Evolutionary conservation across 2,329 filamentous ascomycete species (phyloP), one percentile per base, ranked within the genome.

Genomic region (Colletotrichum endophyticum): DNA sequence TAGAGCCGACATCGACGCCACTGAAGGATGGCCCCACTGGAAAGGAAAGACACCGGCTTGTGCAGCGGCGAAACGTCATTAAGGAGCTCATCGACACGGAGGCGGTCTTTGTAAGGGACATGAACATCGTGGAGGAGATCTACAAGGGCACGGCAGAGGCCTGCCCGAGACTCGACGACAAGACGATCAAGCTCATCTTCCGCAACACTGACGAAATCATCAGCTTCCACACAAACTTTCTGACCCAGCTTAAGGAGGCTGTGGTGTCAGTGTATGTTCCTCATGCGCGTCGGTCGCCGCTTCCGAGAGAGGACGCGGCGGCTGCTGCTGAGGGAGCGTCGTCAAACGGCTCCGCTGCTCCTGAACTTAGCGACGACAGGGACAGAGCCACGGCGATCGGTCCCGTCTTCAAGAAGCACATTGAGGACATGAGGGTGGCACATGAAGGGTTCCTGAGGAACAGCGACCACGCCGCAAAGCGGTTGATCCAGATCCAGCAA

Each of bases 71-170:
- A 71, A 92, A 98, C 83, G 92, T 98, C 64, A 94, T 99, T 81
- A 96, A 96, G 82, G 97, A 99, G 84, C 88, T 99, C 49, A 91
- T 98, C 62, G 96, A 98, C 81, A 99, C 97, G 0, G 97, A 99
- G 83, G 93, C 95, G 64, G 93, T 94, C 8, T 99, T 98, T 84
- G 93, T 98, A 73, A 92, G 95, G 78, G 97, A 99, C 83, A 96
- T 99, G 95, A 98, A 96, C 83, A 96, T 99, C 70, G 94, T 98
- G 4, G 95, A 98, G 81, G 96, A 99, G 82, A 99, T 99, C 71
- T 99, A 99, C 89, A 98, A 98, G 85, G 96, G 95, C 59, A 99
- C 97, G 1, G 95, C 95, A 1, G 93, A 94, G 79, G 94, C 94
- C 13, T 96, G 95, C 72, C 92, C 95, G 11, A 92, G 95, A 78